Evolutionary conservation across 2,329 filamentous ascomycete genomes (phyloP), one percentile per base, ranked within the genome.

Genomic region (Exophiala sp.): DNA sequence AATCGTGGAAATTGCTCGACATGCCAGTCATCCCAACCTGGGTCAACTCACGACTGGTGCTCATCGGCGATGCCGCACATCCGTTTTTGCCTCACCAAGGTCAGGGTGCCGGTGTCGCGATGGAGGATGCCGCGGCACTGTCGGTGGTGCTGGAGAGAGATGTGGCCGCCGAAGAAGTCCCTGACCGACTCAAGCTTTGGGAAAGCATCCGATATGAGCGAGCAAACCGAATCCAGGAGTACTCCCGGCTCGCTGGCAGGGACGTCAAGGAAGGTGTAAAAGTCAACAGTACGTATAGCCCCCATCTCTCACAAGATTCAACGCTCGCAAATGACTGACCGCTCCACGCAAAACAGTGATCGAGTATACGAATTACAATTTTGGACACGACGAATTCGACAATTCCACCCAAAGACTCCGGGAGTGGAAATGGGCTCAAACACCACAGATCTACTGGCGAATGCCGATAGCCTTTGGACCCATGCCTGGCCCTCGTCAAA

Each of bases 11-110:
- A 9, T 11, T 40, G 9, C 38, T 40, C 7, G 38, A 40, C 38
- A 40, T 40, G 38, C 9, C 8, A 3, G 38, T 40, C 12, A 14
- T 40, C 6, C 14, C 14, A 9, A 40, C 38, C 7, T 40, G 78
- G 49, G 38, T 73, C 0, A 74, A 78, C 1, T 78, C 69, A 0
- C 75, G 72, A 3, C 65, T 86, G n/a, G 82, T 76, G 1, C 66
- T 87, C 0, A 66, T 88, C 0, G 85, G 86, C 0, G 85, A 88
- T 64, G 83, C 85, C 0, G 85, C 83, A 0, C 85, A 88, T 64
- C 84, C 85, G 0, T 87, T 88, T 61, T 70, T 84, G 0, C 85
- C 84, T 12, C 78, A 82, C 54, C 80, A 83, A 67, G 66, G 66
- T 1, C 66, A 69, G 43, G 66, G 66, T 20, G 66, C 58, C 3